Conservation (phyloP, 129 eudicot genomes). For the Heracleum sosnowskyi region DNA sequence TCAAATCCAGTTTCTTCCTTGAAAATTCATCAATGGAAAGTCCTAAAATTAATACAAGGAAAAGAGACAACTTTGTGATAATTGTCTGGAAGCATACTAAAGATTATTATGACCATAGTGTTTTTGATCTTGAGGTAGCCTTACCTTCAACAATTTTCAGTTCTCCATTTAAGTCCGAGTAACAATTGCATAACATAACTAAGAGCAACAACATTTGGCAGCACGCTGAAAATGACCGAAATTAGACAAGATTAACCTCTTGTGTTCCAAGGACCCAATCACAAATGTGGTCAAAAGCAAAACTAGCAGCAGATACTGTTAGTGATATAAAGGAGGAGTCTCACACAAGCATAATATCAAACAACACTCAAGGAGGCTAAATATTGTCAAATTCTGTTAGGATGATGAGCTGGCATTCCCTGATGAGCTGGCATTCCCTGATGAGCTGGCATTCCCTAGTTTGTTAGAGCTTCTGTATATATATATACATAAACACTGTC, state of each 20-base stretch:
- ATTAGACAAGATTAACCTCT: slow-evolving; percentile 44
- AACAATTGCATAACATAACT: neutral
- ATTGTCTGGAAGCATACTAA: neutral
- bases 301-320: slow-evolving; percentile 97
- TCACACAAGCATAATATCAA: too few species aligned
- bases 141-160: slow-evolving; percentile 95
- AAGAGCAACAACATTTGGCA: neutral
- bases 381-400: too few species aligned
- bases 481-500: too few species aligned
- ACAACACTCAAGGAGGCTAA: too few species aligned
- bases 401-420: too few species aligned
- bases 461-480: too few species aligned
- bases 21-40: slow-evolving; percentile 84
- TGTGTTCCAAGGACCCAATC: slow-evolving; percentile 99
- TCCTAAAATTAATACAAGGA: slow-evolving; percentile 25
- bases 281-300: slow-evolving; percentile 98
- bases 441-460: too few species aligned
- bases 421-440: too few species aligned
- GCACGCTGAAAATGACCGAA: neutral
- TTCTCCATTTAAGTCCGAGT: slow-evolving; percentile 39
- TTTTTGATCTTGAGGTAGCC: neutral
- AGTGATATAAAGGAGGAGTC: too few species aligned
- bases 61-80: neutral
- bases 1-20: slow-evolving; percentile 88
- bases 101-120: neutral